Evolutionary conservation across 208 protist genomes (phyloP).

Genomic region (Zelonia costaricensis): DNA sequence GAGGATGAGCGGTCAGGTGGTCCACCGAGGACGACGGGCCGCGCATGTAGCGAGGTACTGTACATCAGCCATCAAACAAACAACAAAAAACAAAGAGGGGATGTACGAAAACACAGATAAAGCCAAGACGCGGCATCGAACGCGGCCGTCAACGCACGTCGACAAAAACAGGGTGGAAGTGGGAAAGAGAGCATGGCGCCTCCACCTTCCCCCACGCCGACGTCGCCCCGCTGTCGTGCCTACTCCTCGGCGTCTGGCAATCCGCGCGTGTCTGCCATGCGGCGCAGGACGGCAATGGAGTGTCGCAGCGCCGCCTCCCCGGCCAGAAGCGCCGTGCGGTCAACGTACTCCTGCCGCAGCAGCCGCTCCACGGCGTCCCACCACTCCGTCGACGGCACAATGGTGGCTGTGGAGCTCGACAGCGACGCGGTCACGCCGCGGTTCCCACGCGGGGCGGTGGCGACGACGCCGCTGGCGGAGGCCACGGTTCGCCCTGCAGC

Average conservation of each 20-base stretch:
- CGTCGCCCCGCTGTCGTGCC: too few species aligned
- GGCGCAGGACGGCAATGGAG: conserved; percentile 20
- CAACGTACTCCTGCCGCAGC: conserved; percentile 45
- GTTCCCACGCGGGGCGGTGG: not conserved
- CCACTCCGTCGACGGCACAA: conserved; percentile 6
- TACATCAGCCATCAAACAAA: too few species aligned
- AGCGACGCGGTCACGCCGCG: not conserved
- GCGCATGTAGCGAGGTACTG: too few species aligned
- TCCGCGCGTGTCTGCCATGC: not conserved
- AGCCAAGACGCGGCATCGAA: too few species aligned
- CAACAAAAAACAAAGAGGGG: too few species aligned
- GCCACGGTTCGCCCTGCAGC: not conserved
- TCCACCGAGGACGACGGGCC: too few species aligned
- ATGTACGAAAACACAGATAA: too few species aligned
- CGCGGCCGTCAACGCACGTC: too few species aligned
- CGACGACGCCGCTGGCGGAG: not conserved
- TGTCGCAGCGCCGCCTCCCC: conserved; percentile 24
- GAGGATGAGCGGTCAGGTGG: too few species aligned
- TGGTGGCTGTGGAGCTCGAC: not conserved
- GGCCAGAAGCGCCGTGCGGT: conserved; percentile 21
- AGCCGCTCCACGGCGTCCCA: conserved; percentile 55
- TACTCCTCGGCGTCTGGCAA: not conserved
- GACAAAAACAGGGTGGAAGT: too few species aligned
- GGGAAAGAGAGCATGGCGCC: too few species aligned
- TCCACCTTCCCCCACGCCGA: not conserved